These are phyloP conservation scores for Limnanthes douglasii DNA, from an alignment of 345 rosid species.

Conservation along the genomic window DNA sequence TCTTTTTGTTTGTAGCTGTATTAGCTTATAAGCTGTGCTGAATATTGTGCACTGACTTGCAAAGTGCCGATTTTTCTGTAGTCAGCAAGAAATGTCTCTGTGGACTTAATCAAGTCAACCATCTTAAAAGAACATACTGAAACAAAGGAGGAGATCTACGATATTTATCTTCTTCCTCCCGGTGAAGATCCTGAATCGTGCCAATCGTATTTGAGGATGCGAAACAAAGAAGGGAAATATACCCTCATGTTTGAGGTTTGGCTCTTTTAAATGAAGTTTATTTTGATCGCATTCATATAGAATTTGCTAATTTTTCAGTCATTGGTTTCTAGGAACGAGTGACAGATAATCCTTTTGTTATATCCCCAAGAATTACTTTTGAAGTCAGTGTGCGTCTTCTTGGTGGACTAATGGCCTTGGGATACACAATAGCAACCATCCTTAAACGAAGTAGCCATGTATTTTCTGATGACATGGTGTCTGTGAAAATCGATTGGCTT, in stretches of 20 bases:
- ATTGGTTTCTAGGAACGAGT: slow-evolving; percentile 69
- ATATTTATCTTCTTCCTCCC: slow-evolving; percentile 95
- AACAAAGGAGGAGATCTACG: slow-evolving; percentile 75
- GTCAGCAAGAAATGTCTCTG: slow-evolving; percentile 59
- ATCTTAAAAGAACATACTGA: slow-evolving; percentile 55
- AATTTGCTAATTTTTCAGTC: neutral
- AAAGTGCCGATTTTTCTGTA: too few relatives aligned
- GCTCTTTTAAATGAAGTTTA: slow-evolving; percentile 3
- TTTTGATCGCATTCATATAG: neutral
- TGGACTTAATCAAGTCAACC: slow-evolving; percentile 56
- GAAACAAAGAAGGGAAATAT: slow-evolving; percentile 97
- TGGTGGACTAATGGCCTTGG: slow-evolving; percentile 98
- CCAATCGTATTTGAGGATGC: slow-evolving; percentile 94
- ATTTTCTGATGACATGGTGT: slow-evolving; percentile 61
- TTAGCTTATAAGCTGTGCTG: too few relatives aligned
- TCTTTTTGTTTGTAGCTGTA: too few relatives aligned
- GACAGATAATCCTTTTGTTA: slow-evolving; percentile 86
- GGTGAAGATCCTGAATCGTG: slow-evolving; percentile 98
- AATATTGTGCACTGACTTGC: too few relatives aligned
- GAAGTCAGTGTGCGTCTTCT: slow-evolving; percentile 98
- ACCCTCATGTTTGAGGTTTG: slow-evolving; percentile 99
- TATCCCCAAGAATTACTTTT: slow-evolving; percentile 97
- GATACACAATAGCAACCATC: slow-evolving; percentile 91
- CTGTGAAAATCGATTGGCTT: slow-evolving; percentile 89
- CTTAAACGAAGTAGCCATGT: slow-evolving; percentile 93